These are phyloP conservation scores for Piper betle DNA, from an alignment of 164 flowering plant species.

Conservation along the genomic window DNA sequence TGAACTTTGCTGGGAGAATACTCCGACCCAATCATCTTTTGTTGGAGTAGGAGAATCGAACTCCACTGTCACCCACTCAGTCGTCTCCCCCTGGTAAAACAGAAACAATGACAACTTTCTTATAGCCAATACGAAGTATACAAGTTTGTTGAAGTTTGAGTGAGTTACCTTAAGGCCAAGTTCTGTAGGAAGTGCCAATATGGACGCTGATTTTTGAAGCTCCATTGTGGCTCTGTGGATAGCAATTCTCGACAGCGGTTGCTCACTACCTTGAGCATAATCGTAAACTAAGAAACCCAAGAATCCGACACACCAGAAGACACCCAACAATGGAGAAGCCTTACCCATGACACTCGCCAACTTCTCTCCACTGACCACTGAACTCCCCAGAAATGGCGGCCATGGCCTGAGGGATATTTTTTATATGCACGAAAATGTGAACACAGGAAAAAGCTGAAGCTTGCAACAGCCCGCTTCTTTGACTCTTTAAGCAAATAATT, in stretches of 20 bases:
- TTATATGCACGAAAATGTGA: too few species aligned
- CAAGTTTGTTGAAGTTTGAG: neutral
- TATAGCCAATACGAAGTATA: neutral
- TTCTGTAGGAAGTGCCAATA: slow-evolving; percentile 45
- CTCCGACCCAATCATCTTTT: slow-evolving; percentile 20
- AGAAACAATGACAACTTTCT: neutral
- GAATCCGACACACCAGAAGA: neutral
- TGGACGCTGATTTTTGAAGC: slow-evolving; percentile 27
- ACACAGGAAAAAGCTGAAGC: too few species aligned
- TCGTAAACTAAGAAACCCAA: too few species aligned
- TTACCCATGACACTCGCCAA: neutral
- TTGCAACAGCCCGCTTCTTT: too few species aligned
- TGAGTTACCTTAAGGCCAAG: slow-evolving; percentile 27
- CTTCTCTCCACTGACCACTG: neutral
- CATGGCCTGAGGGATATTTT: neutral
- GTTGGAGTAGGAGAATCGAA: slow-evolving; percentile 12
- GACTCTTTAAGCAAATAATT: too few species aligned
- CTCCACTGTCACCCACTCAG: slow-evolving; percentile 41
- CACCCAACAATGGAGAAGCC: neutral
- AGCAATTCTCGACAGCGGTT: slow-evolving; percentile 53
- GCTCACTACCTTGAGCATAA: slow-evolving; percentile 15
- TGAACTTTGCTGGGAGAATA: slow-evolving; percentile 26
- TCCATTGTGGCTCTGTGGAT: slow-evolving; percentile 35
- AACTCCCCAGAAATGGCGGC: neutral
- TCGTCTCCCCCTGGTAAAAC: slow-evolving; percentile 30